Conservation (phyloP, 352 stramenopile genomes). For the Achlya hypogyna region DNA sequence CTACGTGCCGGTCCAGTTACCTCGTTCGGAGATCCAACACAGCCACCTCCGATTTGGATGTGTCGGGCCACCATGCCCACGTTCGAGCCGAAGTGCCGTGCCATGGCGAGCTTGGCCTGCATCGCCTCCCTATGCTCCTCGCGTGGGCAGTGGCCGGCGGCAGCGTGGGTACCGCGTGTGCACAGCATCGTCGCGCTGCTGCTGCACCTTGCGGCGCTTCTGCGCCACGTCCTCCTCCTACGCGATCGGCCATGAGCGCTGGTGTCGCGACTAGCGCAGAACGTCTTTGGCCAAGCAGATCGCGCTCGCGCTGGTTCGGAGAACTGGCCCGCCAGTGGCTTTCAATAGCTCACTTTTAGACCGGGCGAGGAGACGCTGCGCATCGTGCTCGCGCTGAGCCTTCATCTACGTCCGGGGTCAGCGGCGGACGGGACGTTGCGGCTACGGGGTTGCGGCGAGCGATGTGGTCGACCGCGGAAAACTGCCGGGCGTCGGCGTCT, state of each 20-base stretch:
- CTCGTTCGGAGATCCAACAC: not conserved
- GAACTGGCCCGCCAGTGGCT: not conserved
- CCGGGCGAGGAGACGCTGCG: not conserved
- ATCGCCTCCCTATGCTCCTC: not conserved
- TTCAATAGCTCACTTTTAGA: not conserved
- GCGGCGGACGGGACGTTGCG: no score
- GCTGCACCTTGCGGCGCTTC: not conserved
- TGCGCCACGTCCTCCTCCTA: not conserved
- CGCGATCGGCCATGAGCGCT: not conserved
- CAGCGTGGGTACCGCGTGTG: not conserved
- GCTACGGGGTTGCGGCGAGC: not conserved
- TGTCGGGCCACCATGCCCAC: conserved; percentile 13
- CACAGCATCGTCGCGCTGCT: not conserved
- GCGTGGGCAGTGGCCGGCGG: not conserved
- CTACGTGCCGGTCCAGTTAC: not conserved
- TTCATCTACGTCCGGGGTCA: not conserved
- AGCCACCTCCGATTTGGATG: conserved; percentile 8
- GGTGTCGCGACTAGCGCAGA: not conserved
- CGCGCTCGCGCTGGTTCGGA: not conserved
- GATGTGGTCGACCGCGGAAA: not conserved
- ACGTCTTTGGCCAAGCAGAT: not conserved
- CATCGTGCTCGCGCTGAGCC: not conserved
- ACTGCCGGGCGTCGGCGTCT: not conserved
- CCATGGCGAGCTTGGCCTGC: not conserved
- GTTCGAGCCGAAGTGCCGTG: not conserved